These are phyloP conservation scores for Bipolaris gigantea DNA, from an alignment of 2,329 filamentous ascomycete species.

Conservation along the genomic window DNA sequence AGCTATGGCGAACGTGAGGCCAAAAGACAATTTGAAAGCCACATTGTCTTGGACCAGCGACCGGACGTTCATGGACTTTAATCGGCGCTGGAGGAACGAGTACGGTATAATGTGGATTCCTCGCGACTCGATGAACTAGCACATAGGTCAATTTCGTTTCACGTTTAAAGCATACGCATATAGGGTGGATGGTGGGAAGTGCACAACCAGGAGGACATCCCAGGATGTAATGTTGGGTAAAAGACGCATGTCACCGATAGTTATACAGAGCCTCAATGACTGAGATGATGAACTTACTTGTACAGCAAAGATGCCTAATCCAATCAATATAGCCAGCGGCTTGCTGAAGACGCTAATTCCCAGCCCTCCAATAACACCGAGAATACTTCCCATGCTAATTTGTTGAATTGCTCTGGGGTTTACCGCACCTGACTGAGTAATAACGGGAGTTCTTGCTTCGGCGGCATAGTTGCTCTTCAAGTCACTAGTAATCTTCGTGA, in stretches of 20 bases:
- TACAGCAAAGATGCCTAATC: conserved; percentile 63
- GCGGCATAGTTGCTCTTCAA: conserved; percentile 39
- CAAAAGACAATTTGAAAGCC: conserved; percentile 70
- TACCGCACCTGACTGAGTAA: conserved; percentile 42
- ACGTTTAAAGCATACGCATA: conserved; percentile 6
- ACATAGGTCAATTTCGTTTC: conserved; percentile 22
- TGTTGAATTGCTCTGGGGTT: conserved; percentile 50
- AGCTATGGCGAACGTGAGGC: conserved; percentile 71
- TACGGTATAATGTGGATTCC: conserved; percentile 57
- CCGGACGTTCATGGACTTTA: conserved; percentile 54
- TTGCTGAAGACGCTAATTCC: conserved; percentile 71
- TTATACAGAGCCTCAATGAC: background rate
- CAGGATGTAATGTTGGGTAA: background rate
- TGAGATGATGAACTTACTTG: conserved; percentile 55
- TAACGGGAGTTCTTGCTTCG: conserved; percentile 46
- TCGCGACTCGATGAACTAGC: conserved; percentile 53
- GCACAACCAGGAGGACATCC: conserved; percentile 12
- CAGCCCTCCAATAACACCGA: conserved; percentile 56
- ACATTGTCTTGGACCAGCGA: conserved; percentile 60
- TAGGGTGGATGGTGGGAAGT: conserved; percentile 12
- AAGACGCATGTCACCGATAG: background rate
- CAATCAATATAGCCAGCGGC: conserved; percentile 68
- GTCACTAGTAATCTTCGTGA: conserved; percentile 46
- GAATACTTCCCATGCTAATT: conserved; percentile 51
- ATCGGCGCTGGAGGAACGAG: conserved; percentile 53